Evolutionary conservation across 2,329 filamentous ascomycete species (phyloP).

Genomic region (Pseudogymnoascus verrucosus): DNA sequence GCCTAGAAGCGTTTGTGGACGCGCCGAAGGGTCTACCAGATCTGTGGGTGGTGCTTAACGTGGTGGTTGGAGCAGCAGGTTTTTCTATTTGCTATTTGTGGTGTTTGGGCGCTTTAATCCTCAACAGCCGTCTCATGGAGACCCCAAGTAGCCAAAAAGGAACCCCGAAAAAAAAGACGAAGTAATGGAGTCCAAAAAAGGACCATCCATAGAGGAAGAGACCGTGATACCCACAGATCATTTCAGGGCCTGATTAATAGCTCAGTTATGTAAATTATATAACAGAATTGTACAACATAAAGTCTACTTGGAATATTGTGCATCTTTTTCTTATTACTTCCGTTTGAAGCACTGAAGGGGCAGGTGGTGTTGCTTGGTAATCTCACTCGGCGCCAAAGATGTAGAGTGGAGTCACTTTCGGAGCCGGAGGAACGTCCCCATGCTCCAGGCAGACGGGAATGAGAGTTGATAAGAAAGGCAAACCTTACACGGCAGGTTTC

Average conservation of each 20-base stretch:
- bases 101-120: slow-evolving; percentile 64
- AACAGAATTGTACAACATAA: background rate
- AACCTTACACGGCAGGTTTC: background rate
- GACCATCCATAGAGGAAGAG: background rate
- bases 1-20: slow-evolving; percentile 57
- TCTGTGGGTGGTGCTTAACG: slow-evolving; percentile 88
- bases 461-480: background rate
- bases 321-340: background rate
- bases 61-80: slow-evolving; percentile 73
- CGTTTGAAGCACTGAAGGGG: background rate
- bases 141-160: background rate
- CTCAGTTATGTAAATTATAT: background rate
- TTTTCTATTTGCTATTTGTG: slow-evolving; percentile 86
- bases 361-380: slow-evolving; percentile 1
- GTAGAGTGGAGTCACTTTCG: background rate
- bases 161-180: background rate
- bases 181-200: background rate
- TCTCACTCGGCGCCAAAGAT: background rate
- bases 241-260: background rate
- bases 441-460: background rate
- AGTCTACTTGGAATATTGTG: background rate
- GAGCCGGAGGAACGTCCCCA: background rate
- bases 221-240: background rate
- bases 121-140: background rate
- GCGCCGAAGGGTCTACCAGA: slow-evolving; percentile 77